Evolutionary conservation across 306 rosid genomes (phyloP).

Genomic region (Fagus crenata): DNA sequence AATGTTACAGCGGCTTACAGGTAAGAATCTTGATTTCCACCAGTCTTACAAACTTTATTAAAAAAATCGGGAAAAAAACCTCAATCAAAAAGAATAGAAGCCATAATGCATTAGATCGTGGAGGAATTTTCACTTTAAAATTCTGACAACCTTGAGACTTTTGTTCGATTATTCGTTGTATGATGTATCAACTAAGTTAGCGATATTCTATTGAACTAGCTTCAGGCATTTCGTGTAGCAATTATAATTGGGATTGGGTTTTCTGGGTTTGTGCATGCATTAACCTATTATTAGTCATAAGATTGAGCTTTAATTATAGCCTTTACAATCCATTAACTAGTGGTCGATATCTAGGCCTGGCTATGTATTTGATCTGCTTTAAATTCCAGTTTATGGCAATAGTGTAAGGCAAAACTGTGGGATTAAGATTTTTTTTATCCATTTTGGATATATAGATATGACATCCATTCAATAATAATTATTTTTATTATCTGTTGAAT

Average conservation of each 20-base stretch:
- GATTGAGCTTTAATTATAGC: too few species aligned
- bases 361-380: too few species aligned
- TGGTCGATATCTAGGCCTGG: too few species aligned
- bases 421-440: background rate
- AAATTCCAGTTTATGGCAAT: background rate
- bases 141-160: too few species aligned
- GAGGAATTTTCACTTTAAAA: background rate
- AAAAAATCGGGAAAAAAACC: background rate
- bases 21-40: background rate
- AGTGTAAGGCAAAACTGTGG: background rate
- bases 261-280: too few species aligned
- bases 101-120: background rate
- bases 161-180: background rate
- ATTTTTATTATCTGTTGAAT: too few species aligned
- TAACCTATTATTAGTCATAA: too few species aligned
- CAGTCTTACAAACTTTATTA: background rate
- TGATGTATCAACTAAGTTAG: background rate
- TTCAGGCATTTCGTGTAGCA: too few species aligned
- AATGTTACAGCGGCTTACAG: background rate
- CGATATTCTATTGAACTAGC: background rate
- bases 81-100: background rate
- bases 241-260: too few species aligned
- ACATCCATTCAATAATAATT: too few species aligned
- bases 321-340: too few species aligned
- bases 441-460: too few species aligned